These are phyloP conservation scores for Hortiboletus rubellus DNA, from an alignment of 1,284 basidiomycete genomes.

Conservation along the genomic window DNA sequence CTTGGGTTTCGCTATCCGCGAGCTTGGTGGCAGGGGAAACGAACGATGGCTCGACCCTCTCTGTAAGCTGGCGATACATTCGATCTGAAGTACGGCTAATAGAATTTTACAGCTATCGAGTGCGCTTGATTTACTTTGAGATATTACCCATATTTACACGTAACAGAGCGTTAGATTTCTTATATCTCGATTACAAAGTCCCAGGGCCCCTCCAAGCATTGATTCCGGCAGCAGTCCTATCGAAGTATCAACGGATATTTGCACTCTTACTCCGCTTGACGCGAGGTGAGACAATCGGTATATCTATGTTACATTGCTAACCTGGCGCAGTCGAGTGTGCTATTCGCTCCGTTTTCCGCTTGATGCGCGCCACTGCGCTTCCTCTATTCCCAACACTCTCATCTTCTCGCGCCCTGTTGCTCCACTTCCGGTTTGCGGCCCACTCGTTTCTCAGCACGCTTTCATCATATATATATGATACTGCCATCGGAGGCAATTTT, in stretches of 20 bases:
- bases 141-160: conserved; percentile 50
- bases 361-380: conserved; percentile 45
- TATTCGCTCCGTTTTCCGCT: conserved; percentile 62
- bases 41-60: conserved; percentile 79
- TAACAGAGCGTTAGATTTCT: conserved; percentile 77
- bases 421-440: conserved; percentile 71
- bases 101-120: conserved; percentile 25
- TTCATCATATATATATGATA: conserved; percentile 72
- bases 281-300: conserved; percentile 52
- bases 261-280: conserved; percentile 74
- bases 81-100: conserved; percentile 11
- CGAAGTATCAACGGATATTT: conserved; percentile 84
- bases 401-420: conserved; percentile 51
- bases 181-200: conserved; percentile 85
- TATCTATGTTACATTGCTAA: conserved; percentile 2
- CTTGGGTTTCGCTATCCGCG: conserved; percentile 79
- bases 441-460: conserved; percentile 68
- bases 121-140: conserved; percentile 36
- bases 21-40: conserved; percentile 61
- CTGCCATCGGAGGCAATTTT: conserved; percentile 74
- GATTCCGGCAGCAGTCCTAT: conserved; percentile 66
- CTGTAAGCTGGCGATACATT: conserved; percentile 46
- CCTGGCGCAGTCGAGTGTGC: conserved; percentile 64
- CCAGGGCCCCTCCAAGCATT: conserved; percentile 69
- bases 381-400: conserved; percentile 63